Evolutionary conservation across 495 filamentous ascomycete species (phyloP).

Genomic region (Hapsidospora chrysogenum): DNA sequence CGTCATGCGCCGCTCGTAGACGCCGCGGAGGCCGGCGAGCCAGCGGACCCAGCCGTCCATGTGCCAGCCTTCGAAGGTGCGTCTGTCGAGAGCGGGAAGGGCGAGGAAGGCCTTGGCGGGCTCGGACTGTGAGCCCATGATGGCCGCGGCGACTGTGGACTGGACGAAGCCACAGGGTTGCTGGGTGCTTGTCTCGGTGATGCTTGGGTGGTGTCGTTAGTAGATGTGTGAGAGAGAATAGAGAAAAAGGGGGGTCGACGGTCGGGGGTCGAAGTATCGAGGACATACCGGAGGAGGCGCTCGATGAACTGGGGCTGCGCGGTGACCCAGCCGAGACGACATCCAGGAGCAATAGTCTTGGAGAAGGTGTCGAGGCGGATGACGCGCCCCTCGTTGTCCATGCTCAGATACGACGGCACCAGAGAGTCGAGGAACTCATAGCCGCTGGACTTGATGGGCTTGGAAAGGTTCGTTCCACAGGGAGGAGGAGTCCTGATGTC

Average conservation of each 20-base stretch:
- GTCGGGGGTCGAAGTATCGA: not conserved
- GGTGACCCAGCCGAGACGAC: constrained; percentile 71
- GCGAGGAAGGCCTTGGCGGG: constrained; percentile 11
- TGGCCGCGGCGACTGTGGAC: constrained; percentile 54
- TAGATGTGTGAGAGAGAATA: not conserved
- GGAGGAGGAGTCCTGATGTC: constrained; percentile 2
- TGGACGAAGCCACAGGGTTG: constrained; percentile 85
- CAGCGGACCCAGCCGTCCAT: constrained; percentile 78
- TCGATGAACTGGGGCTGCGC: constrained; percentile 64
- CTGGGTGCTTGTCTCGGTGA: constrained; percentile 57
- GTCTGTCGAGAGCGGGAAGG: constrained; percentile 9
- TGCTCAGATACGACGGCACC: constrained; percentile 51
- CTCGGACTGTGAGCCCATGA: constrained; percentile 47
- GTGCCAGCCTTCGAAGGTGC: constrained; percentile 44
- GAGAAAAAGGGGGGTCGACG: too few relatives aligned
- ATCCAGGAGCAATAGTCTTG: constrained; percentile 69
- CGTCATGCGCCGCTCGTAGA: constrained; percentile 71
- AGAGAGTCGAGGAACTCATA: constrained; percentile 70
- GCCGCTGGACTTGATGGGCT: constrained; percentile 40
- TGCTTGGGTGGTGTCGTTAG: constrained; percentile 18
- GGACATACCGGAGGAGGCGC: constrained; percentile 14
- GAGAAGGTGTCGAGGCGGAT: constrained; percentile 70
- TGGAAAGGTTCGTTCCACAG: not conserved
- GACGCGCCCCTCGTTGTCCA: constrained; percentile 77
- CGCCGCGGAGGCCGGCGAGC: constrained; percentile 64